Base-by-base conservation (phyloP, 1,284 basidiomycete genomes). In the Microbotryomycetes sp. region DNA sequence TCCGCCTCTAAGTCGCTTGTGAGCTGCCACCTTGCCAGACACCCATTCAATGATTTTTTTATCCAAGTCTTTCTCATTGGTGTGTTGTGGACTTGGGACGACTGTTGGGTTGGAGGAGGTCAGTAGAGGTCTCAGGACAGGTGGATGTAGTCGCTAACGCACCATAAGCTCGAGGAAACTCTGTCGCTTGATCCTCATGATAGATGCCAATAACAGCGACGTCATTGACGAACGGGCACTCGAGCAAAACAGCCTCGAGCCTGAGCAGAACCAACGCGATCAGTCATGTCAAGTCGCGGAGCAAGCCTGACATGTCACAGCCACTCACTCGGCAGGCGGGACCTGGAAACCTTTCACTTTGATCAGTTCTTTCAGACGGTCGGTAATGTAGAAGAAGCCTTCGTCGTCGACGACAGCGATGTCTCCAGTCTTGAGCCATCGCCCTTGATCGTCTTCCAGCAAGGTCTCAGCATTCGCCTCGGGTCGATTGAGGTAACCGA, bases 1-100 rank as follows among this genome's bases (percentile, higher is more conserved):
- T 15, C 64, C 58, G 14, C 77, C 76, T 12, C 74, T 60, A 7
- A 77, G 65, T 25, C 72, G 69, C 65, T 76, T 76, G 70, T 76
- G 75, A 45, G 71, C 71, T 6, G 75, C 74, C 6, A 77, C 73
- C 51, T 72, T 70, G 19, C 54, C 60, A 1, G 68, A 69, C 22
- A 75, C 69, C 72, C 73, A 76, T 3, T 64, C 62, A 50, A 72
- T 57, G 42, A 77, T 72, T 32, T 69, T 64, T 4, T 52, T 49
- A 4, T 55, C 26, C 46, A 70, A 66, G 53, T 75, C 70, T 22
- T 57, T 47, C 45, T 49, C 62, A 53, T 70, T 52, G 49, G 69
- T 70, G 22, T 59, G 59, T 23, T 68, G 63, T 5, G 66, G 67
- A 3, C 59, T 64, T 3, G 65, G 57, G 0, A 71, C 66, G 25